Evolutionary conservation across 23 red algal genomes (phyloP).

Genomic region (Gracilaria gracilis): DNA sequence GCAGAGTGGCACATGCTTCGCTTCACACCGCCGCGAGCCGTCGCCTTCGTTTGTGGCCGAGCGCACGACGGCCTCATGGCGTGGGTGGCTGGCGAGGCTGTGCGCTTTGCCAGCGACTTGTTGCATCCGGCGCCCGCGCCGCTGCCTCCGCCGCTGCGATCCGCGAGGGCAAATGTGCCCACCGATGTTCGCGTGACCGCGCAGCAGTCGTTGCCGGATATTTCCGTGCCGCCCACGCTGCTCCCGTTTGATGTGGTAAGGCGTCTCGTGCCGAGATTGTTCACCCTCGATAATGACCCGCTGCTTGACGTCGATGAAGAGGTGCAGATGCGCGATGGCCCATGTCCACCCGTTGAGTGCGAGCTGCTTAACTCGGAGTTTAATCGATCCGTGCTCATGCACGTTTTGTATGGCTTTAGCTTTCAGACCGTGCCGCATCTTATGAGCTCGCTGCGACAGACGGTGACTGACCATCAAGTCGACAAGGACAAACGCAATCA

Average conservation of each 20-base stretch:
- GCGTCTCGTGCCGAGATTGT: slow-evolving; percentile 7
- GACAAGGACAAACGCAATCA: not conserved
- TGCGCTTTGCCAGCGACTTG: not conserved
- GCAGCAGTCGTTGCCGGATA: not conserved
- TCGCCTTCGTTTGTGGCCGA: not conserved
- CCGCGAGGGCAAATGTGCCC: not conserved
- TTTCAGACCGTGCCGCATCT: not conserved
- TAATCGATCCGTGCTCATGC: not conserved
- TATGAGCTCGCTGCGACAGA: not conserved
- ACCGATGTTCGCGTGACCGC: not conserved
- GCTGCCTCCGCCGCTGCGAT: not conserved
- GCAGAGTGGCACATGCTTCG: too few species aligned
- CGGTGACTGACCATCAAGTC: not conserved
- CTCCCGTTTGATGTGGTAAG: not conserved
- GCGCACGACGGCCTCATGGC: not conserved
- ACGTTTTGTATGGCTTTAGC: slow-evolving; percentile 6
- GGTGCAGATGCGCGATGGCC: not conserved
- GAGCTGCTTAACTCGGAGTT: not conserved
- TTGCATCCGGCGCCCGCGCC: not conserved
- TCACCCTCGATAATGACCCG: not conserved
- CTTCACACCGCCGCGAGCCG: not conserved
- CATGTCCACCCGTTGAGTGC: not conserved
- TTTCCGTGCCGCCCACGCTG: not conserved
- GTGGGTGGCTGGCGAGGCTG: not conserved
- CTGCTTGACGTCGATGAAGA: not conserved